Evolutionary conservation across 345 rosid genomes (phyloP).

Genomic region (Brassica rapa): DNA sequence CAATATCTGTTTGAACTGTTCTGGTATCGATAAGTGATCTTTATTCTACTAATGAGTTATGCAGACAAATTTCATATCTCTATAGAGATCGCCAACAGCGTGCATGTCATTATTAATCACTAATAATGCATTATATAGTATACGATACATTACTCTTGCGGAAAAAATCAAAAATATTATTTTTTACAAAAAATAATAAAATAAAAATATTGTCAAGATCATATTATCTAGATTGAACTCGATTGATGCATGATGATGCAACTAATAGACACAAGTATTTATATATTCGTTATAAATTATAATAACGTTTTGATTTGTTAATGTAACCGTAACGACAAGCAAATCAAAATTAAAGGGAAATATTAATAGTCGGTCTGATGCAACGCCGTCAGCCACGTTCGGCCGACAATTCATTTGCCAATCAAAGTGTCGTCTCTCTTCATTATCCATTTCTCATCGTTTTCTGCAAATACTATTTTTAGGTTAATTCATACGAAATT

Average conservation of each 20-base stretch:
- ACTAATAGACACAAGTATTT: constrained; percentile 15
- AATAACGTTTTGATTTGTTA: constrained; percentile 4
- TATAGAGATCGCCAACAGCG: constrained; percentile 30
- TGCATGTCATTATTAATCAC: constrained; percentile 40
- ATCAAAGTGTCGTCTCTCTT: constrained; percentile 30
- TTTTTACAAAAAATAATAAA: neutral
- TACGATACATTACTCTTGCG: constrained; percentile 32
- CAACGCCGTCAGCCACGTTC: constrained; percentile 42
- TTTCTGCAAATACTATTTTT: neutral
- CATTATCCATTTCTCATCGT: constrained; percentile 34
- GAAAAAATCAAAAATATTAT: constrained; percentile 5
- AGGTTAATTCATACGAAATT: neutral
- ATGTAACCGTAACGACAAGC: constrained; percentile 38
- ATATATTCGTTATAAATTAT: neutral
- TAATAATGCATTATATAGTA: constrained; percentile 13
- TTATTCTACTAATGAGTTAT: constrained; percentile 25
- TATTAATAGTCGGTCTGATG: constrained; percentile 36
- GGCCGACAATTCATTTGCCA: constrained; percentile 36
- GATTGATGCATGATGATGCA: constrained; percentile 28
- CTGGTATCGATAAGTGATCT: constrained; percentile 21
- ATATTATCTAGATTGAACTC: constrained; percentile 15
- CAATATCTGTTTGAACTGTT: constrained; percentile 15
- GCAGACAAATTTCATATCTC: constrained; percentile 31
- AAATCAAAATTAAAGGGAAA: constrained; percentile 36
- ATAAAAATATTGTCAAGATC: constrained; percentile 12